Base-by-base conservation (phyloP, 140 eudicot species). In the Stevia rebaudiana region DNA sequence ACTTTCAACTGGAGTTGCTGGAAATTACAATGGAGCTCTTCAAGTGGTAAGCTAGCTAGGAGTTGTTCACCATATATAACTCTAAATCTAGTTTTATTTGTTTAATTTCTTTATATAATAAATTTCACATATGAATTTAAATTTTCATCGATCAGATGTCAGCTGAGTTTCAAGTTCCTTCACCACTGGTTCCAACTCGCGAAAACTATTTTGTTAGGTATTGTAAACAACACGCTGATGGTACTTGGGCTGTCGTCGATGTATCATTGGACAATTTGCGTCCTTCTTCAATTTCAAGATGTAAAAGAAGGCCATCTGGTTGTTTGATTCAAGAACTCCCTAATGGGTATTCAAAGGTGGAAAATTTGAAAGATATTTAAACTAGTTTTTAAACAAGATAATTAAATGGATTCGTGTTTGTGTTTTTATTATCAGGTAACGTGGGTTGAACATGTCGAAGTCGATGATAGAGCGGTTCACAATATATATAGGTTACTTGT, bases 361-460 rank as follows among this genome's bases (percentile, higher is more conserved):
- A 46, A 35, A 39, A 9, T 56, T 56, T n/a, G n/a, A n/a, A n/a
- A n/a, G n/a, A 28, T 28, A 2, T 4, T 28, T 2, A 2, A 28
- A 28, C 33, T 4, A 28, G 4, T 28, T 28, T 28, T 2, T 28
- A 28, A 28, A 4, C 2, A 1, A 28, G 33, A 28, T 28, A 6
- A 22, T 7, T 57, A 0, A 6, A 5, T 19, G 58, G 12, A 41
- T 31, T 3, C 13, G 8, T 73, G 21, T 9, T 39, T 40, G 8
- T 67, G 1, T 4, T 13, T 25, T 19, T 3, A 28, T 72, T 54
- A 13, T 3, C 16, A 94, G 99, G 99, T 94, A 9, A 88, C 79
- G 8, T 94, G 99, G 99, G 85, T 94, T 11, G 99, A 94, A 73
- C 96, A 94, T 80, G 97, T 83, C 11, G 99, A 94, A 78, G 78